A percentile compares a stretch with the other conserved stretches of the same genome.
These are phyloP conservation scores for Dictyostelium purpureum DNA, from an alignment of 78 protist species.

Conservation along the genomic window DNA sequence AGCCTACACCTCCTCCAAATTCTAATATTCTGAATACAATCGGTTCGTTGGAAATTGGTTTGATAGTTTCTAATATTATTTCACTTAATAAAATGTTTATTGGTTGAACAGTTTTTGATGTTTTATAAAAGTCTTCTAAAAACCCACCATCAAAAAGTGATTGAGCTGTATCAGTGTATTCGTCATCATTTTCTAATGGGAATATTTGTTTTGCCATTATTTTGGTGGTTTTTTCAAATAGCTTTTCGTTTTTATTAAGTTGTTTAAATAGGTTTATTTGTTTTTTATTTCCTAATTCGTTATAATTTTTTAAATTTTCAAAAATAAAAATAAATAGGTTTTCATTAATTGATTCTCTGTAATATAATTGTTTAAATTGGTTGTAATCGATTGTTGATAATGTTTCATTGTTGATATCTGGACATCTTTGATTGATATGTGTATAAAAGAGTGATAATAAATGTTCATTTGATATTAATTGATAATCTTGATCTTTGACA, in stretches of 20 bases:
- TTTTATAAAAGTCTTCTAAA: neutral
- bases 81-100: too few relatives aligned
- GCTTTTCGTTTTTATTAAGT: too few relatives aligned
- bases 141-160: neutral
- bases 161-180: neutral
- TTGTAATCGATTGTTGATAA: neutral
- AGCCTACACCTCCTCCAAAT: conserved; percentile 39
- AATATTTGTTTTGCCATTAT: neutral
- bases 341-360: neutral
- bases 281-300: neutral
- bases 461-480: too few relatives aligned
- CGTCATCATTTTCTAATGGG: neutral
- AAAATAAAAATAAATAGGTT: neutral
- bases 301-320: neutral
- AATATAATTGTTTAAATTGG: neutral
- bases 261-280: neutral
- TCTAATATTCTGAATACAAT: conserved; percentile 11
- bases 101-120: too few relatives aligned
- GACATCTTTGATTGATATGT: neutral
- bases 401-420: neutral
- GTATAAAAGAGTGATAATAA: neutral
- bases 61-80: neutral
- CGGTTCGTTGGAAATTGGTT: neutral
- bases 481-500: neutral
- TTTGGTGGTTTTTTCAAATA: neutral